Evolutionary conservation across 805 yeast species (phyloP).

Genomic region (Kazachstania martiniae): DNA sequence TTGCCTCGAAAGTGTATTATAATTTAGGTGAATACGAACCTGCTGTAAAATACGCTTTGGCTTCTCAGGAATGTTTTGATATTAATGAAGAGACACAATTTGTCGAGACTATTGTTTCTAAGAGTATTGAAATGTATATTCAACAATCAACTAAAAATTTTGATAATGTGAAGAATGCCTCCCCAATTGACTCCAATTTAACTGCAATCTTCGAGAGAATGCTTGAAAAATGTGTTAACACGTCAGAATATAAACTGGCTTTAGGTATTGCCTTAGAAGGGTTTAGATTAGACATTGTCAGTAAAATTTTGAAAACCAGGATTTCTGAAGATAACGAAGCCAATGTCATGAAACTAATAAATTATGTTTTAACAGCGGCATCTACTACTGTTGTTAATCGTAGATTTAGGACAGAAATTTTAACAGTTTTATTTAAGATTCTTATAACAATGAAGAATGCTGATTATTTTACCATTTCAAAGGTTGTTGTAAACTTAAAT

Average conservation of each 20-base stretch:
- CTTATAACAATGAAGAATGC: conserved; percentile 49
- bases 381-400: conserved; percentile 57
- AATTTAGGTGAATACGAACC: conserved; percentile 89
- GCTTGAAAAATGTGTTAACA: conserved; percentile 66
- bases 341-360: conserved; percentile 42
- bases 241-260: conserved; percentile 69
- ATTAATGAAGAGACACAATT: conserved; percentile 66
- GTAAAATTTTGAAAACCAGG: conserved; percentile 39
- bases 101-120: conserved; percentile 87
- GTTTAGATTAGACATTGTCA: conserved; percentile 72
- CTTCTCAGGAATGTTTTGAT: conserved; percentile 73
- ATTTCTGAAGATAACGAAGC: conserved; percentile 37
- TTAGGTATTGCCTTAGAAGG: conserved; percentile 87
- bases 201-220: conserved; percentile 69
- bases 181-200: conserved; percentile 49
- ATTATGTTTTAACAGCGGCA: conserved; percentile 67
- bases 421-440: conserved; percentile 51
- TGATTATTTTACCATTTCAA: conserved; percentile 76
- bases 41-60: conserved; percentile 79
- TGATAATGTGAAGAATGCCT: conserved; percentile 18
- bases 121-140: conserved; percentile 80
- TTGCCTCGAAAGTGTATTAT: conserved; percentile 83
- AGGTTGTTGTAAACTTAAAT: conserved; percentile 80
- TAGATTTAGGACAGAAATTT: conserved; percentile 52
- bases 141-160: conserved; percentile 40